Evolutionary conservation across 495 filamentous ascomycete genomes (phyloP).

Genomic region (Astrothelium subdiscretum): DNA sequence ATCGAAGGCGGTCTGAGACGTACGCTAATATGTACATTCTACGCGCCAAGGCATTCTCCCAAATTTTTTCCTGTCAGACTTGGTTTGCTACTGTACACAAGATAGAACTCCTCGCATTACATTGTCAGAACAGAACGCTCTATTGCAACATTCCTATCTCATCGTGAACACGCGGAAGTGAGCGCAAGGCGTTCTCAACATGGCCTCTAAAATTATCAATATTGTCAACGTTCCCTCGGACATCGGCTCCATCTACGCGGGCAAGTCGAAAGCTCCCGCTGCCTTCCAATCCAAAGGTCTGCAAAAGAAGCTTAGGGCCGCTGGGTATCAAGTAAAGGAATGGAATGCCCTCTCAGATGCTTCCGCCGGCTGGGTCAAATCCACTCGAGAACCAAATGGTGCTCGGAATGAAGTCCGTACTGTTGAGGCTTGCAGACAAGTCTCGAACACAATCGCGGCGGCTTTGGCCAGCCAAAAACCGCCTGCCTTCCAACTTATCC

Average conservation of each 20-base stretch:
- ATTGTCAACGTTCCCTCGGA: constrained; percentile 11
- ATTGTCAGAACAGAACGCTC: background rate
- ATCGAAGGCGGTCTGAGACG: background rate
- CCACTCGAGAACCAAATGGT: constrained; percentile 11
- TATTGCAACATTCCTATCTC: background rate
- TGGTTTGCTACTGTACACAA: background rate
- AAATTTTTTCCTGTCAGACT: background rate
- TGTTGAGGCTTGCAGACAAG: constrained; percentile 8
- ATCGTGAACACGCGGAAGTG: background rate
- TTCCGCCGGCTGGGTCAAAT: constrained; percentile 6
- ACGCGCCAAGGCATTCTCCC: background rate
- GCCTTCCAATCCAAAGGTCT: constrained; percentile 8
- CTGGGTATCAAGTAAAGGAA: constrained; percentile 7
- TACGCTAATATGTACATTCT: background rate
- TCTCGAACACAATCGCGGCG: constrained; percentile 3
- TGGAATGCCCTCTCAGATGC: constrained; percentile 2
- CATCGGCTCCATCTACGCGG: constrained; percentile 12
- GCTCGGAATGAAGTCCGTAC: constrained; percentile 8
- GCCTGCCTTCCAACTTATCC: constrained; percentile 5
- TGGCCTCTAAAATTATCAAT: background rate
- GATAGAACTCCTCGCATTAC: background rate
- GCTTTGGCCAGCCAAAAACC: background rate
- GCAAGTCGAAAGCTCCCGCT: constrained; percentile 12
- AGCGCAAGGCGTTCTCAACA: background rate
- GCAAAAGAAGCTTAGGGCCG: constrained; percentile 1